phyloP scores from a whole-genome alignment of 345 rosid genomes.

The Physaria fendleri region DNA sequence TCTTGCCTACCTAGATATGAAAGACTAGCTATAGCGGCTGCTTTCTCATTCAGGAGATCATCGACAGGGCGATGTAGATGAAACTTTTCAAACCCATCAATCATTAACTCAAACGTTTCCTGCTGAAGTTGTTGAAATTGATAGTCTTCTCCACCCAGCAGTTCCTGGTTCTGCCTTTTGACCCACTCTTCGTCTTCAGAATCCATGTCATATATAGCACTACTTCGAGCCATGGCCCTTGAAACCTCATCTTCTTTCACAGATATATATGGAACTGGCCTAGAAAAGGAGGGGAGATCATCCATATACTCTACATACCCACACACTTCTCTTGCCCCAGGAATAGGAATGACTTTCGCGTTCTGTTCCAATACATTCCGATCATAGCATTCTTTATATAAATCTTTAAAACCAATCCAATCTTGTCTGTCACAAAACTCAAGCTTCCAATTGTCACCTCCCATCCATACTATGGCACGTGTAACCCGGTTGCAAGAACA shows the following conservation, averaged over 20 bases:
- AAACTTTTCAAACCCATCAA: conserved; percentile 85
- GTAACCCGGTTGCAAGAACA: conserved; percentile 52
- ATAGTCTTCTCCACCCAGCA: conserved; percentile 28
- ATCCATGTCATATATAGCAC: conserved; percentile 82
- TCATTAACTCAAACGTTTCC: conserved; percentile 73
- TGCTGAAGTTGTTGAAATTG: conserved; percentile 37
- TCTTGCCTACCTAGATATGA: conserved; percentile 53
- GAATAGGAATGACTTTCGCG: conserved; percentile 71
- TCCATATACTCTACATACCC: conserved; percentile 36
- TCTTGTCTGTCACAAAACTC: conserved; percentile 68
- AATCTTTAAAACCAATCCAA: conserved; percentile 80
- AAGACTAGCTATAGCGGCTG: conserved; percentile 29
- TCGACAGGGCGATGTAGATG: conserved; percentile 40
- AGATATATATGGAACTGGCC: conserved; percentile 57
- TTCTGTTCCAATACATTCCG: conserved; percentile 42
- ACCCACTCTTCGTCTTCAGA: conserved; percentile 95
- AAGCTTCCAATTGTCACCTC: conserved; percentile 73
- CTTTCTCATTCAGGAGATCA: conserved; percentile 43
- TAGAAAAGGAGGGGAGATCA: conserved; percentile 31
- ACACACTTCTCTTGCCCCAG: conserved; percentile 59
- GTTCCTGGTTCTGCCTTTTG: conserved; percentile 41
- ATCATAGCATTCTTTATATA: conserved; percentile 74
- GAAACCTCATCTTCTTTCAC: conserved; percentile 59
- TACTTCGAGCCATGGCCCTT: conserved; percentile 62
- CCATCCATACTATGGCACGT: conserved; percentile 63